These are phyloP conservation scores for Leptomonas seymouri DNA, from an alignment of 208 protist species.

Conservation along the genomic window DNA sequence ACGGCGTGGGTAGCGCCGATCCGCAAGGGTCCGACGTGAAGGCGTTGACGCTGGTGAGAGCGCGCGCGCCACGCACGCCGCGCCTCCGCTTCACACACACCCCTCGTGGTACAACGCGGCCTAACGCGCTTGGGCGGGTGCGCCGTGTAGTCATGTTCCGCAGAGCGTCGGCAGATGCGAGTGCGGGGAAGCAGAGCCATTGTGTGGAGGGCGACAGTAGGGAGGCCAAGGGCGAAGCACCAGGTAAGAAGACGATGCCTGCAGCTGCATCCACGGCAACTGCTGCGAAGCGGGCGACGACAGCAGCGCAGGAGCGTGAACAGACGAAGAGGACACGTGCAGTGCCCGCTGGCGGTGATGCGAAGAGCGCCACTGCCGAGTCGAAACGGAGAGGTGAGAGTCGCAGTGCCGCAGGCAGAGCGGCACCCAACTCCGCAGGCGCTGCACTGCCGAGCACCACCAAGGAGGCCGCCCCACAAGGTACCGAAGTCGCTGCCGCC, in stretches of 20 bases:
- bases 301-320: not conserved
- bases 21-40: not conserved
- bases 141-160: slow-evolving; percentile 8
- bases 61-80: slow-evolving; percentile 10
- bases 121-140: not conserved
- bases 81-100: slow-evolving; percentile 17
- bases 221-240: not conserved
- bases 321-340: not conserved
- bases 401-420: not conserved
- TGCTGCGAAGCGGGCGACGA: not conserved
- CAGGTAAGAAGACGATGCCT: not conserved
- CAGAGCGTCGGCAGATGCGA: not conserved
- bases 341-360: not conserved
- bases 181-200: not conserved
- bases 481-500: not conserved
- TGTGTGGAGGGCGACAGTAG: not conserved
- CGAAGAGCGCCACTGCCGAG: not conserved
- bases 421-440: not conserved
- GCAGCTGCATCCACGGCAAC: not conserved
- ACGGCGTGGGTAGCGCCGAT: not conserved
- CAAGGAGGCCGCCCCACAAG: not conserved
- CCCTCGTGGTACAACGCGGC: slow-evolving; percentile 14
- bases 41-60: not conserved
- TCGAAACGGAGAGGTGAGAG: not conserved
- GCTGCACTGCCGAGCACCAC: not conserved